Evolutionary conservation across 805 yeast genomes (phyloP).

Genomic region (Zygosaccharomyces gambellarensis): DNA sequence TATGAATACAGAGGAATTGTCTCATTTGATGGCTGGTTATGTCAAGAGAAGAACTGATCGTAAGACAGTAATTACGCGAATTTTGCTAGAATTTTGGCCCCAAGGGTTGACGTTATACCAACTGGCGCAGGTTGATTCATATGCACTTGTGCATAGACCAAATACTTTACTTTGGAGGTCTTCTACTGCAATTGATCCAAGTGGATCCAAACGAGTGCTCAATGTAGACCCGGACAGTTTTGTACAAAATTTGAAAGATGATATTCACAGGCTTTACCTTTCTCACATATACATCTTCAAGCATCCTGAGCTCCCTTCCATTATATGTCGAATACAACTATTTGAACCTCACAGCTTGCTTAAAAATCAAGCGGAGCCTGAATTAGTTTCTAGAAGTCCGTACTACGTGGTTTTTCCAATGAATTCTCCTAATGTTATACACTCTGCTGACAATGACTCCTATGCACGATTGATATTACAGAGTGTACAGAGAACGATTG

Average conservation of each 20-base stretch:
- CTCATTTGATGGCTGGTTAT: slow-evolving; percentile 10
- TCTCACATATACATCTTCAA: slow-evolving; percentile 63
- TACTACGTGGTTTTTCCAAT: slow-evolving; percentile 62
- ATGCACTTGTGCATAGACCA: slow-evolving; percentile 57
- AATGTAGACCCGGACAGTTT: slow-evolving; percentile 48
- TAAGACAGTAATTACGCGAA: slow-evolving; percentile 11
- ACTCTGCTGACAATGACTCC: slow-evolving; percentile 43
- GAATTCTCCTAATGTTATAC: slow-evolving; percentile 63
- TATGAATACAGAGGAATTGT: background rate
- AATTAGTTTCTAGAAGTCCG: slow-evolving; percentile 54
- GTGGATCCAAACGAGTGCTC: slow-evolving; percentile 29
- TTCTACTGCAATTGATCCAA: slow-evolving; percentile 27
- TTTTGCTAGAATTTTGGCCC: slow-evolving; percentile 24
- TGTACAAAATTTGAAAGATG: slow-evolving; percentile 43
- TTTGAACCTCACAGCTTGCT: slow-evolving; percentile 46
- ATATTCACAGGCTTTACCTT: slow-evolving; percentile 48
- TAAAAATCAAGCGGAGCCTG: slow-evolving; percentile 20
- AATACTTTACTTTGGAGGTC: slow-evolving; percentile 36
- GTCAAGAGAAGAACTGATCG: slow-evolving; percentile 15
- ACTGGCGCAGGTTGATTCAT: slow-evolving; percentile 66
- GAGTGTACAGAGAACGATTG: slow-evolving; percentile 51
- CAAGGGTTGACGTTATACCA: slow-evolving; percentile 41
- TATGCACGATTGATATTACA: slow-evolving; percentile 55
- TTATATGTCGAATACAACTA: slow-evolving; percentile 61
- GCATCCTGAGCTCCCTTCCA: slow-evolving; percentile 58